Base-by-base conservation (phyloP, 2,329 filamentous ascomycete species). In the Penicillium digitatum region DNA sequence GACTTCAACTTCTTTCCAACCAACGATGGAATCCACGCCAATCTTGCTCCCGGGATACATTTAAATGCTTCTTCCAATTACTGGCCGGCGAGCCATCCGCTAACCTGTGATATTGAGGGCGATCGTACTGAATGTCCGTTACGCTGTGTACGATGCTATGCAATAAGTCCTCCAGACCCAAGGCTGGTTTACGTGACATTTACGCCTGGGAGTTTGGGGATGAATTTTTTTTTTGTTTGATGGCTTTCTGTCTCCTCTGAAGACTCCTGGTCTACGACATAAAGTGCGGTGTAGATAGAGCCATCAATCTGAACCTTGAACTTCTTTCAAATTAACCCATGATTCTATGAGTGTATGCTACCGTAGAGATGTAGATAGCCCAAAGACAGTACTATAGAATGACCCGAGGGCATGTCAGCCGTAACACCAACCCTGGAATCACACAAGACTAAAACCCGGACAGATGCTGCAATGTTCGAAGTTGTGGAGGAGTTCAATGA, bases 121-220 rank as follows among this genome's bases (percentile, higher is more conserved):
- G 40, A 54, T 52, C 29, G 32, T 40, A 29, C 52, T 52, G 48
- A 53, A 57, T 37, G 45, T 58, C 52, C 27, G 26, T 63, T 52
- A 63, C 50, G 59, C 38, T 57, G 59, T 59, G 61, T 60, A 60
- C 54, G 61, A 60, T 62, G 57, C 43, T 56, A 62, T 50, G 57
- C 61, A 52, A 60, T 37, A 34, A 49, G 49, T 43, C 40, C 46
- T 37, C 48, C 48, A 50, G 43, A 54, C 37, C 10, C 18, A 44
- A 20, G 35, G 27, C 45, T 52, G 32, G 48, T 43, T 24, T 49
- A 50, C 38, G 20, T 24, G n/a, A 58, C 29, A 56, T 38, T 45
- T 50, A 56, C 53, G 55, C 48, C 46, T 54, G 40, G 51, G 51
- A 57, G 42, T 48, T 57, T 40, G 43, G 55, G 38, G 27, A 37